A percentile compares a stretch with the other conserved stretches of the same genome.
Evolutionary conservation across 192 early-diverging fungal species (phyloP).

Genomic region (Mortierella claussenii): DNA sequence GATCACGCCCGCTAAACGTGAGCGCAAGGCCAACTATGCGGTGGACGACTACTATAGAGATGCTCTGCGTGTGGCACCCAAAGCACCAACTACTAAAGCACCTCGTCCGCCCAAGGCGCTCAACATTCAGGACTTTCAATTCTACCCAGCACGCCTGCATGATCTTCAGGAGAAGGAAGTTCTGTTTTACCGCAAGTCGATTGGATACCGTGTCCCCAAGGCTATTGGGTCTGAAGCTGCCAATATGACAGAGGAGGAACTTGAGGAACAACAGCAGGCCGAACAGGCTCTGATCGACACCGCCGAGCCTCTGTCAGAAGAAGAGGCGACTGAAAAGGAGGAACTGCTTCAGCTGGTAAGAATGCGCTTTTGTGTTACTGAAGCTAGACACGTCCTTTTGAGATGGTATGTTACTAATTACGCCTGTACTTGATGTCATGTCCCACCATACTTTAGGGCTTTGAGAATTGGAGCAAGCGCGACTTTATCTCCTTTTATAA

Average conservation of each 20-base stretch:
- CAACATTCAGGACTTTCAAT: constrained; percentile 89
- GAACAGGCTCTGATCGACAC: constrained; percentile 89
- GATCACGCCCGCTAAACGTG: constrained; percentile 95
- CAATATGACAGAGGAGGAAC: constrained; percentile 59
- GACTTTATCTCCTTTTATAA: constrained; percentile 91
- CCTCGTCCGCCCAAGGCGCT: constrained; percentile 75
- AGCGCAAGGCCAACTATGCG: constrained; percentile 91
- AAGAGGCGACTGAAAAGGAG: constrained; percentile 86
- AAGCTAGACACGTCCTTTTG: too few species aligned
- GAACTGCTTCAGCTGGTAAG: constrained; percentile 37
- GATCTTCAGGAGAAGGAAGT: constrained; percentile 88
- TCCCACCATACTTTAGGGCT: constrained; percentile 83
- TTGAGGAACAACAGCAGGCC: constrained; percentile 71
- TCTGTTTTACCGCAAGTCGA: constrained; percentile 66
- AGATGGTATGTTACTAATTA: too few species aligned
- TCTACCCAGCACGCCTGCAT: constrained; percentile 82
- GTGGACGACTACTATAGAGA: constrained; percentile 95
- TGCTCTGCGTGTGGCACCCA: constrained; percentile 75
- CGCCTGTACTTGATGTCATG: too few species aligned
- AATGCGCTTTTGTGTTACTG: too few species aligned
- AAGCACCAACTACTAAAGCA: constrained; percentile 62
- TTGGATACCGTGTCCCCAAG: constrained; percentile 32
- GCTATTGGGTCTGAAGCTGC: constrained; percentile 42
- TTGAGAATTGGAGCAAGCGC: constrained; percentile 89
- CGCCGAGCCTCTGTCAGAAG: constrained; percentile 90